Evolutionary conservation across 768 basidiomycete species (phyloP).

Genomic region (Ephemerocybe angulata): DNA sequence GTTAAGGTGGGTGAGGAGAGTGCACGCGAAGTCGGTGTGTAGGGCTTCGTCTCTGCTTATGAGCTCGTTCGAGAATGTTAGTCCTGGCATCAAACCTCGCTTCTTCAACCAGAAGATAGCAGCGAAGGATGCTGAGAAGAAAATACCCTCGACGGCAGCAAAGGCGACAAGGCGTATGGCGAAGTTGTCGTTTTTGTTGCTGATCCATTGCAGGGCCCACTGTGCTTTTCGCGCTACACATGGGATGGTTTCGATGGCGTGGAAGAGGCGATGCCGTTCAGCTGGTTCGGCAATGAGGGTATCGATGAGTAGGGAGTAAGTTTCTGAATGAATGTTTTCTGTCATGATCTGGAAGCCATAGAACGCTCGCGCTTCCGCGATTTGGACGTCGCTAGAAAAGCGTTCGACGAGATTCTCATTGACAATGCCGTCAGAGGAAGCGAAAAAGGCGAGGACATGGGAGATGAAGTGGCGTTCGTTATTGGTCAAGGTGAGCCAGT

Average conservation of each 20-base stretch:
- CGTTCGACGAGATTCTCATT: constrained; percentile 95
- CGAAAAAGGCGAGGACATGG: constrained; percentile 93
- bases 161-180: constrained; percentile 89
- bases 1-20: constrained; percentile 67
- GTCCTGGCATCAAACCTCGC: constrained; percentile 88
- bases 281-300: constrained; percentile 82
- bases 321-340: constrained; percentile 97
- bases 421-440: constrained; percentile 91
- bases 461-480: constrained; percentile 88
- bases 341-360: constrained; percentile 99
- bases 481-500: constrained; percentile 81
- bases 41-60: constrained; percentile 84
- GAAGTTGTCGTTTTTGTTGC: constrained; percentile 71
- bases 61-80: constrained; percentile 83
- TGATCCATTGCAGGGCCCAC: constrained; percentile 92
- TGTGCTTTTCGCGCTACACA: constrained; percentile 86
- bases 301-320: constrained; percentile 94
- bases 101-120: constrained; percentile 98
- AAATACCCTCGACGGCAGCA: constrained; percentile 94
- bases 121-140: constrained; percentile 74
- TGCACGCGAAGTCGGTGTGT: constrained; percentile 81
- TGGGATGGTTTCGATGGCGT: constrained; percentile 85
- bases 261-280: constrained; percentile 72
- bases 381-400: constrained; percentile 89
- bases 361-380: constrained; percentile 90